Evolutionary conservation across 352 stramenopile species (phyloP).

Genomic region (Pythium aquatile): DNA sequence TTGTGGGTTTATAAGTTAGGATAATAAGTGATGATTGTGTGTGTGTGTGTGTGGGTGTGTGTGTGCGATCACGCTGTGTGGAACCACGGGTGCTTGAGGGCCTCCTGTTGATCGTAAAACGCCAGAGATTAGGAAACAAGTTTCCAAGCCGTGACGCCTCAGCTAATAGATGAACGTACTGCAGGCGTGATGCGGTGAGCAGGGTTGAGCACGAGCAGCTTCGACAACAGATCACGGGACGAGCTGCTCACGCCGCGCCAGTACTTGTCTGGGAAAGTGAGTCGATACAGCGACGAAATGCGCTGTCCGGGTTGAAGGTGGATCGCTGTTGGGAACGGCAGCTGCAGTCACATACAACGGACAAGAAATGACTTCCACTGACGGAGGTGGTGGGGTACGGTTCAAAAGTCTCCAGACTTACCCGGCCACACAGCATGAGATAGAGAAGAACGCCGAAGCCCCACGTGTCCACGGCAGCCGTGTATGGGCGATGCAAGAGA

Average conservation of each 20-base stretch:
- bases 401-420: slow-evolving; percentile 32
- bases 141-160: no score
- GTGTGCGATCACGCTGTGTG: slow-evolving; percentile 4
- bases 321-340: slow-evolving; percentile 64
- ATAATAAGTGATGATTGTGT: background rate
- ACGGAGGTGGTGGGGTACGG: background rate
- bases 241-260: slow-evolving; percentile 59
- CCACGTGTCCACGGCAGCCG: slow-evolving; percentile 95
- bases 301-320: slow-evolving; percentile 60
- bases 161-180: slow-evolving; percentile 8
- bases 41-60: background rate
- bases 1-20: slow-evolving; percentile 9
- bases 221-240: slow-evolving; percentile 57
- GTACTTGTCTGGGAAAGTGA: slow-evolving; percentile 77
- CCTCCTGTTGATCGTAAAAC: slow-evolving; percentile 27
- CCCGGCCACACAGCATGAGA: slow-evolving; percentile 95
- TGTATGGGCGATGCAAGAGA: slow-evolving; percentile 95
- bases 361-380: background rate
- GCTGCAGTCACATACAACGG: slow-evolving; percentile 19
- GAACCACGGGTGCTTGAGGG: slow-evolving; percentile 56
- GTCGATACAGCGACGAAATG: slow-evolving; percentile 57
- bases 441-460: slow-evolving; percentile 96
- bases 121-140: background rate
- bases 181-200: slow-evolving; percentile 43
- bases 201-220: slow-evolving; percentile 63